Evolutionary conservation across 164 flowering plant species (phyloP).

Genomic region (Echeveria elegans): DNA sequence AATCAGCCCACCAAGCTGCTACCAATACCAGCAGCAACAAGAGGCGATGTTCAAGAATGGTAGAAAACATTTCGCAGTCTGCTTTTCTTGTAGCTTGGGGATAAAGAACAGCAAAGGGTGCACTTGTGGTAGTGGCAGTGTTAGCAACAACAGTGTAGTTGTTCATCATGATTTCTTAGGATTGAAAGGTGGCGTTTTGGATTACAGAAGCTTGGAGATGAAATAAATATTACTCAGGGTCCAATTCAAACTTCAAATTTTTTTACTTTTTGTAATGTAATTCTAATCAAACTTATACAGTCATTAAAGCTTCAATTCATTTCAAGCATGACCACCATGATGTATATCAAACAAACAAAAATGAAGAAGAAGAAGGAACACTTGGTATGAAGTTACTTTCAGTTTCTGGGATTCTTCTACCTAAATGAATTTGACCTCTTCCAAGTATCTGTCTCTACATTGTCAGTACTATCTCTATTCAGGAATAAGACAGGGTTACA

Average conservation of each 20-base stretch:
- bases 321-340: not conserved
- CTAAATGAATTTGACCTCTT: not conserved
- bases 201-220: conserved; percentile 75
- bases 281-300: not conserved
- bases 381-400: not conserved
- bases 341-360: not conserved
- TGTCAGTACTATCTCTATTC: not conserved
- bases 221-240: conserved; percentile 28
- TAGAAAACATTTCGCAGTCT: conserved; percentile 14
- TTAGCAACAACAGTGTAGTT: conserved; percentile 12
- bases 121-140: conserved; percentile 24
- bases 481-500: not conserved
- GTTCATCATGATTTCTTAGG: conserved; percentile 50
- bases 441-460: not conserved
- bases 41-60: not conserved
- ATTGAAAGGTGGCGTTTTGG: conserved; percentile 46
- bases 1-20: conserved; percentile 66
- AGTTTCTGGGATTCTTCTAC: not conserved
- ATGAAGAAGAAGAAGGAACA: not conserved
- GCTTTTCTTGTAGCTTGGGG: conserved; percentile 74
- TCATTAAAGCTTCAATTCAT: not conserved
- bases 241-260: not conserved
- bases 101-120: conserved; percentile 53
- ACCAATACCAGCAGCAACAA: conserved; percentile 10
- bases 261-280: not conserved